Conservation (phyloP, 1,139 yeast genomes). For the Geotrichum citri-aurantii region DNA sequence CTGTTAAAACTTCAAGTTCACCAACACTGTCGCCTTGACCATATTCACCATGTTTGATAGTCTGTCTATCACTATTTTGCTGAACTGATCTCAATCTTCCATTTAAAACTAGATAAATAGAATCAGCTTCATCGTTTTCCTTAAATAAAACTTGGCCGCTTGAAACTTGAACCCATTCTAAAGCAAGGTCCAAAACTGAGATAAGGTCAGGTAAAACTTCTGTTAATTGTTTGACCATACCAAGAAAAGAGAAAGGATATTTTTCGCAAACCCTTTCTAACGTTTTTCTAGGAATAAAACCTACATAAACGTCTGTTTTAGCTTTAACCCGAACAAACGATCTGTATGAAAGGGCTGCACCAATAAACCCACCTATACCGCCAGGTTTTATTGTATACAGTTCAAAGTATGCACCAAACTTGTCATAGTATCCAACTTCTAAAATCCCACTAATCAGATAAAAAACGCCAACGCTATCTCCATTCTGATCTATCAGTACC, state of each 20-base stretch:
- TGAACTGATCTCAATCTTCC: conserved; percentile 73
- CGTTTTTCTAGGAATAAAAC: conserved; percentile 58
- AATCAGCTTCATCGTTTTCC: conserved; percentile 86
- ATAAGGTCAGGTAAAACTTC: conserved; percentile 61
- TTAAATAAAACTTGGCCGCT: conserved; percentile 78
- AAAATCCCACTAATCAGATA: conserved; percentile 74
- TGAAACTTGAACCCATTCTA: conserved; percentile 89
- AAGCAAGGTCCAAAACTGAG: conserved; percentile 76
- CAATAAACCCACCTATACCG: conserved; percentile 82
- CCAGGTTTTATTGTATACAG: conserved; percentile 66
- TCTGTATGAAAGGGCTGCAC: conserved; percentile 71
- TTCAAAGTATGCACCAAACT: conserved; percentile 35
- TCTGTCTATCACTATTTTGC: conserved; percentile 29
- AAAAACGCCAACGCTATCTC: conserved; percentile 65
- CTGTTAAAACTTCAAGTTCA: conserved; percentile 89
- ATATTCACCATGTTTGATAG: conserved; percentile 56
- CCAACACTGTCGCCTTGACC: conserved; percentile 96
- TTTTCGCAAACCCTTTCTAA: conserved; percentile 67
- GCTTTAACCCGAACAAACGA: conserved; percentile 71
- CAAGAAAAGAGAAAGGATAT: conserved; percentile 67
- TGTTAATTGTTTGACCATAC: conserved; percentile 70
- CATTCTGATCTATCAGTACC: conserved; percentile 56
- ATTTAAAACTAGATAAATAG: conserved; percentile 83
- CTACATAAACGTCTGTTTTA: conserved; percentile 56
- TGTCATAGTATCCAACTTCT: conserved; percentile 48